A percentile compares a stretch with the other conserved stretches of the same genome.
Conservation (phyloP, 1,284 basidiomycete species). For the Heterobasidion occidentale region DNA sequence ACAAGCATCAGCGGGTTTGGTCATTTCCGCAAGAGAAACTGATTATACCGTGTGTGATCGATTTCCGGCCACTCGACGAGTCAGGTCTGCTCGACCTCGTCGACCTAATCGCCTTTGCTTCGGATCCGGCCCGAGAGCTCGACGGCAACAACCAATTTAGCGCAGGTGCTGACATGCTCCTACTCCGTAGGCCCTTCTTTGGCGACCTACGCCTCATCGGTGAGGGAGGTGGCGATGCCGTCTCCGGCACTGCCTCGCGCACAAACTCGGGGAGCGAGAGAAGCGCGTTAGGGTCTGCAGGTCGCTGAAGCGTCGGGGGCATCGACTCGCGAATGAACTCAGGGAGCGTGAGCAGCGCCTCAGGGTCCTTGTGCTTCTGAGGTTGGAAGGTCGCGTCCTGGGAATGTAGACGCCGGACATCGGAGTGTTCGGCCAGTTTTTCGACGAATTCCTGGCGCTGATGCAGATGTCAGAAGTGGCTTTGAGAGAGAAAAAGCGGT, state of each 20-base stretch:
- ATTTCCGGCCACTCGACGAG: slow-evolving; percentile 18
- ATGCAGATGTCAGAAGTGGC: not conserved
- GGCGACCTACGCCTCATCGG: slow-evolving; percentile 17
- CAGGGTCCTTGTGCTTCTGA: slow-evolving; percentile 39
- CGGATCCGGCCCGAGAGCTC: slow-evolving; percentile 16
- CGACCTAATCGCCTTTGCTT: slow-evolving; percentile 8
- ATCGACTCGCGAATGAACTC: slow-evolving; percentile 60
- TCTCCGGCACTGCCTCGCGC: slow-evolving; percentile 32
- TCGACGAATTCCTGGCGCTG: slow-evolving; percentile 68
- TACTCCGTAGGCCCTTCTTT: slow-evolving; percentile 31
- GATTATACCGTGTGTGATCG: not conserved
- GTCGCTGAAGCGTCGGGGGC: slow-evolving; percentile 16
- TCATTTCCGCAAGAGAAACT: not conserved
- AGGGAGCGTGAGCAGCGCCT: slow-evolving; percentile 50
- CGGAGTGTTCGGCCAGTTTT: slow-evolving; percentile 58
- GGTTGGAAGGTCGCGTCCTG: slow-evolving; percentile 53
- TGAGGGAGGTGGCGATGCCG: slow-evolving; percentile 22
- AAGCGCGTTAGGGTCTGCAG: slow-evolving; percentile 36
- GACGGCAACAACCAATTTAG: slow-evolving; percentile 52
- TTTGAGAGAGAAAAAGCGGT: not conserved
- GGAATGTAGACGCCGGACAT: slow-evolving; percentile 55
- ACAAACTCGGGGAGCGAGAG: slow-evolving; percentile 56
- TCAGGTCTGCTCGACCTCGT: slow-evolving; percentile 19
- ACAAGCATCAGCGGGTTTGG: not conserved
- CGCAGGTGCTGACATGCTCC: slow-evolving; percentile 68